Percentiles rank a stretch among this genome's conserved stretches.
Conservation (phyloP, 352 stramenopile genomes). For the Peronosclerospora sorghi region DNA sequence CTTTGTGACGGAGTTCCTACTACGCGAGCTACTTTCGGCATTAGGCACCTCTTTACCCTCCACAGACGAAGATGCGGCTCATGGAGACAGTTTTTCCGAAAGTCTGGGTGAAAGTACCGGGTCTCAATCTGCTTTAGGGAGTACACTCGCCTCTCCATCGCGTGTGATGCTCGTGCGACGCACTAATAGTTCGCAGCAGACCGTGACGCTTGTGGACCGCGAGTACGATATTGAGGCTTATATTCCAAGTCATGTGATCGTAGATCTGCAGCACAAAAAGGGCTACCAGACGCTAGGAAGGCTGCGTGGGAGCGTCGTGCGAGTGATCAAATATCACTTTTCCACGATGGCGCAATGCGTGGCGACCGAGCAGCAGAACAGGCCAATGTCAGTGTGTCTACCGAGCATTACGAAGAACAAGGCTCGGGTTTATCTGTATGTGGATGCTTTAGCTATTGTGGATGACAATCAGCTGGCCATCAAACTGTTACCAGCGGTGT, state of each 20-base stretch:
- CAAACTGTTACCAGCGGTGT: constrained; percentile 20
- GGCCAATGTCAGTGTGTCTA: constrained; percentile 13
- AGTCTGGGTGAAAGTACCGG: constrained; percentile 48
- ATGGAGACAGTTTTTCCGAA: constrained; percentile 24
- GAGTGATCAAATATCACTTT: constrained; percentile 56
- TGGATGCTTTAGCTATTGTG: constrained; percentile 39
- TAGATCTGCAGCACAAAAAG: constrained; percentile 10
- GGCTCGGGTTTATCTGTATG: constrained; percentile 28
- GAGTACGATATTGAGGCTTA: constrained; percentile 37
- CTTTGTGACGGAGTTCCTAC: constrained; percentile 36
- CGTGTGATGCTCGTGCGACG: constrained; percentile 43
- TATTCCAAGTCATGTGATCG: constrained; percentile 19
- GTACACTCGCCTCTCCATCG: constrained; percentile 4
- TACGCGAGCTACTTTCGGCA: constrained; percentile 42
- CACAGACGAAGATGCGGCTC: neutral
- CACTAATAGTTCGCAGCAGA: constrained; percentile 30
- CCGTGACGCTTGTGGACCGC: constrained; percentile 41
- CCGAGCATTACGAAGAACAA: constrained; percentile 1
- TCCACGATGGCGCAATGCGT: constrained; percentile 30
- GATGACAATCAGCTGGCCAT: constrained; percentile 41
- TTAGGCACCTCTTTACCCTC: constrained; percentile 14
- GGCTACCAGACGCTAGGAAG: constrained; percentile 27
- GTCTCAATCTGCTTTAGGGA: constrained; percentile 16
- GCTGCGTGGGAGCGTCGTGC: constrained; percentile 38
- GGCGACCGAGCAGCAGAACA: constrained; percentile 4